Percentiles rank a stretch among this genome's conserved stretches.
Evolutionary conservation across 2,329 filamentous ascomycete species (phyloP).

Genomic region (Fusarium musae): DNA sequence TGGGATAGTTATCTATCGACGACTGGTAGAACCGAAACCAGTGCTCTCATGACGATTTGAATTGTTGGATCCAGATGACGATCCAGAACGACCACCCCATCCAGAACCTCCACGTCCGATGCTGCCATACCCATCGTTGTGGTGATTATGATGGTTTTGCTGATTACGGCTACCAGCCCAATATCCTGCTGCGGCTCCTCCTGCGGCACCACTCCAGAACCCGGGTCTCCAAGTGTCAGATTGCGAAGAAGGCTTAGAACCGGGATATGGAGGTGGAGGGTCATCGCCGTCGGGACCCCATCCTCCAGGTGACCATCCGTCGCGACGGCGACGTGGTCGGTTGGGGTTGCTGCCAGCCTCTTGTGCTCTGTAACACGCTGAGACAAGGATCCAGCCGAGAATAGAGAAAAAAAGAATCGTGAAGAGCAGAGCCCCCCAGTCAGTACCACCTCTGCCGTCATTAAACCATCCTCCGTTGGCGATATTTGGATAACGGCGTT

Average conservation of each 20-base stretch:
- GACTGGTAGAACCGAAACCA: conserved; percentile 76
- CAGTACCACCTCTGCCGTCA: conserved; percentile 46
- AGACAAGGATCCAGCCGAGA: conserved; percentile 70
- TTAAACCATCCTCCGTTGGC: conserved; percentile 53
- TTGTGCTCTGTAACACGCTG: conserved; percentile 53
- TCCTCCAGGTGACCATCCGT: conserved; percentile 51
- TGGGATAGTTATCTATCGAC: conserved; percentile 54
- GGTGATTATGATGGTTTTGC: conserved; percentile 42
- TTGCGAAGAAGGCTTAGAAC: conserved; percentile 50
- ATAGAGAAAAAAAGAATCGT: conserved; percentile 70
- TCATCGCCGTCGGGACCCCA: conserved; percentile 59
- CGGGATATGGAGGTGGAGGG: conserved; percentile 61
- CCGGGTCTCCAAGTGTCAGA: conserved; percentile 73
- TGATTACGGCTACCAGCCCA: conserved; percentile 63
- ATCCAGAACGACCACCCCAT: conserved; percentile 45
- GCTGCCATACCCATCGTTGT: conserved; percentile 48
- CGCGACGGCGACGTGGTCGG: conserved; percentile 23
- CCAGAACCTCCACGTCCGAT: conserved; percentile 49
- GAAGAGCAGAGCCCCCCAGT: conserved; percentile 62
- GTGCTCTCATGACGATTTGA: conserved; percentile 72
- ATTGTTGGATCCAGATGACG: conserved; percentile 52
- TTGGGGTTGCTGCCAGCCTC: conserved; percentile 14
- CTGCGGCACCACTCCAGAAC: conserved; percentile 77
- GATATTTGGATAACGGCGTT: conserved; percentile 73
- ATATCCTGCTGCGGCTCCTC: conserved; percentile 77